A percentile compares a stretch with the other conserved stretches of the same genome.
These are phyloP conservation scores for Trichoderma sp. DNA, from an alignment of 2,329 filamentous ascomycete species.

Conservation along the genomic window DNA sequence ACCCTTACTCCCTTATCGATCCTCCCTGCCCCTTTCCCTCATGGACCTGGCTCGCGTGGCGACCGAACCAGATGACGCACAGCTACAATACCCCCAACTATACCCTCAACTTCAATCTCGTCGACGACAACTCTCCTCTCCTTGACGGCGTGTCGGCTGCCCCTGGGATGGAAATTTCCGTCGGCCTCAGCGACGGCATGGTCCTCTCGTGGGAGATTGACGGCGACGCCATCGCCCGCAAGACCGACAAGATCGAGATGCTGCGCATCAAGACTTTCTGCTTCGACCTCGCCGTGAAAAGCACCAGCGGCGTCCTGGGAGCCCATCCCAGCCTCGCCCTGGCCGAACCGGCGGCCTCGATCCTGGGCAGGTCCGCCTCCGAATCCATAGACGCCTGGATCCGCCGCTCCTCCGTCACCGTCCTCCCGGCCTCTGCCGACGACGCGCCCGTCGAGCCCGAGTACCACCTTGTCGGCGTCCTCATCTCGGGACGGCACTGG, in stretches of 20 bases:
- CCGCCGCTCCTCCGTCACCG: constrained; percentile 33
- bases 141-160: constrained; percentile 38
- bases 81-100: constrained; percentile 22
- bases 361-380: constrained; percentile 33
- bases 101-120: constrained; percentile 39
- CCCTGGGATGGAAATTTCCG: constrained; percentile 40
- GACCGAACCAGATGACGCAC: constrained; percentile 34
- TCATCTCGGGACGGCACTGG: constrained; percentile 41
- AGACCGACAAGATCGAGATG: constrained; percentile 36
- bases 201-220: constrained; percentile 44
- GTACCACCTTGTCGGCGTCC: constrained; percentile 36
- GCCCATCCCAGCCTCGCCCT: constrained; percentile 16
- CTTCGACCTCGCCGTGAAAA: constrained; percentile 38
- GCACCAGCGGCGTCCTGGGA: constrained; percentile 19
- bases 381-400: constrained; percentile 30
- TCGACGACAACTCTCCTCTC: constrained; percentile 36
- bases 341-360: constrained; percentile 26
- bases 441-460: constrained; percentile 23
- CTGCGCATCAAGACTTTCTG: constrained; percentile 42
- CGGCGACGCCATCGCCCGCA: constrained; percentile 39
- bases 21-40: constrained; percentile 38
- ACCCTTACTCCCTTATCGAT: constrained; percentile 36
- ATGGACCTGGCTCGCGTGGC: constrained; percentile 46
- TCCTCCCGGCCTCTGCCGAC: constrained; percentile 28
- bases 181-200: constrained; percentile 41